Evolutionary conservation across 2,329 filamentous ascomycete species (phyloP), one percentile per base, ranked within the genome.

Genomic region (Drechslerella coelobrocha): DNA sequence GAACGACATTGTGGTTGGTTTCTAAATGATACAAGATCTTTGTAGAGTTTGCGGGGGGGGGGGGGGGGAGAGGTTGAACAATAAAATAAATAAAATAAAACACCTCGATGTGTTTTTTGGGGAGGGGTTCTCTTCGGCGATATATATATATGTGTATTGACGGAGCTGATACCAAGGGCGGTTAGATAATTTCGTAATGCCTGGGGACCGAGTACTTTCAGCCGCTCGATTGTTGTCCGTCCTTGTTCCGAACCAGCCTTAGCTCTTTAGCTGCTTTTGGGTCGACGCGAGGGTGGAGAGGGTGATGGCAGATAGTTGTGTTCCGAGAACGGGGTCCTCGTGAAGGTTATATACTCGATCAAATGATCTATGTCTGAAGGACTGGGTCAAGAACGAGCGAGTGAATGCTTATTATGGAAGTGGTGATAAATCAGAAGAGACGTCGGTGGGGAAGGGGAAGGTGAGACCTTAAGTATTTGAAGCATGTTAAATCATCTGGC

Each of bases 141-240:
- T 47, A 19, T 47, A 4, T 14, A 19, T 14, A 47, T 47, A 14
- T 47, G 10, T 47, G 19, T 47, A 21, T 51, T 17, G 31, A n/a
- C 26, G n/a, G 29, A 23, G 17, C 21, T 59, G 41, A 59, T 53
- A 37, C 55, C 55, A 50, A 26, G 51, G 45, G 59, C 45, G 56
- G 65, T 41, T 69, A 62, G 56, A 50, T 61, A 69, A 61, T 59
- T 57, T 62, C 65, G 65, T 69, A 61, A 61, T 61, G 52, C 39
- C n/a, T 45, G 19, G 26, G 31, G 17, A n/a, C 34, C 41, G 9
- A 47, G 12, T 55, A 61, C 54, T 56, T 65, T 57, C 63, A 69
- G 63, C 63, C 57, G 63, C 63, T 69, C 51, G 63, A 62, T 48
- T 23, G 27, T 41, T 62, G 17, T 41, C 31, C 31, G 56, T 19